Percentiles rank a stretch among this genome's conserved stretches.
Conservation (phyloP, 2,329 filamentous ascomycete species). For the Colletotrichum sp. region DNA sequence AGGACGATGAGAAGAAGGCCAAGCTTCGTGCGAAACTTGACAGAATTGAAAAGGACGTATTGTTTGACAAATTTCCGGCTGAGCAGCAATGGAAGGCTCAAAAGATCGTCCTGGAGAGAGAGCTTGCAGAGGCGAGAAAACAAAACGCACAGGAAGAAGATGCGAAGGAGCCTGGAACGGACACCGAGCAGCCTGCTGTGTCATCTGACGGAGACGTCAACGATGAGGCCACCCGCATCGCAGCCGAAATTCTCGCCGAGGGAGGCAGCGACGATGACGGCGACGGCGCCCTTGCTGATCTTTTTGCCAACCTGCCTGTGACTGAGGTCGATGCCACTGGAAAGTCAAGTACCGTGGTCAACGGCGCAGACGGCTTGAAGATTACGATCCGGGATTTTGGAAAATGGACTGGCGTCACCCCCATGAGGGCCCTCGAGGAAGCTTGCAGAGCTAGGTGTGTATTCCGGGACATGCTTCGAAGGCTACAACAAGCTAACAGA, state of each 20-base stretch:
- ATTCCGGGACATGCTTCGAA: not conserved
- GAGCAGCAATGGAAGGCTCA: conserved; percentile 69
- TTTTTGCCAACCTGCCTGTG: conserved; percentile 67
- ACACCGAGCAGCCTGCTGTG: conserved; percentile 24
- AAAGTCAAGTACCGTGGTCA: conserved; percentile 62
- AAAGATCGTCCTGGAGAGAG: conserved; percentile 64
- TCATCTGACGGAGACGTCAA: conserved; percentile 51
- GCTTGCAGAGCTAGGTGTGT: conserved; percentile 79
- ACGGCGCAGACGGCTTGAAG: conserved; percentile 55
- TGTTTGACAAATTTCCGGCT: conserved; percentile 73
- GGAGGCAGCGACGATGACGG: conserved; percentile 52
- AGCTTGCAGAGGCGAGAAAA: conserved; percentile 57
- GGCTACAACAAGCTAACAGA: not conserved
- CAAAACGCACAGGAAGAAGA: conserved; percentile 37
- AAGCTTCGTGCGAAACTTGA: conserved; percentile 77
- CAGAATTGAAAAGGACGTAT: conserved; percentile 76
- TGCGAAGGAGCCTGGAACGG: conserved; percentile 19
- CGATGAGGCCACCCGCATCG: conserved; percentile 62
- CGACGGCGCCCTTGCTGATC: conserved; percentile 52
- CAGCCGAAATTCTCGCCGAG: conserved; percentile 62
- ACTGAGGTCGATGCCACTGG: conserved; percentile 64
- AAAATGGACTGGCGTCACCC: conserved; percentile 77
- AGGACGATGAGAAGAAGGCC: conserved; percentile 59
- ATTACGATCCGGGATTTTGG: conserved; percentile 82
- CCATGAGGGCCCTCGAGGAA: conserved; percentile 81